These are phyloP conservation scores for Pythium brachiatum DNA, from an alignment of 352 stramenopile species.

Conservation along the genomic window DNA sequence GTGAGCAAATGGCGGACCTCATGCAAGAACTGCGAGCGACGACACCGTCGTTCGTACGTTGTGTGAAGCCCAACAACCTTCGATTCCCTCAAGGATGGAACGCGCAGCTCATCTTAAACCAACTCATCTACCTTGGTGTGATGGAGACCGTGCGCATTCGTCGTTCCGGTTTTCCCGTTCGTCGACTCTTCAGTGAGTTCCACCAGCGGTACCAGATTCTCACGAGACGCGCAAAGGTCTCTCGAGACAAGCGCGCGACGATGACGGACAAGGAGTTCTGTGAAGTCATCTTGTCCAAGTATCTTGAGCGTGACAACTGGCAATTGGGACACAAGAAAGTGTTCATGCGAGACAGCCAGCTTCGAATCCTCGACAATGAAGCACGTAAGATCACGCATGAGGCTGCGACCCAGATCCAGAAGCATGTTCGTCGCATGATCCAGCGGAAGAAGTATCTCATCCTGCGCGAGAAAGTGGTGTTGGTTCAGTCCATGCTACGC, in stretches of 20 bases:
- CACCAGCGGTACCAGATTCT: conserved; percentile 87
- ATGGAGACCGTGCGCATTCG: conserved; percentile 91
- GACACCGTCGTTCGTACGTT: conserved; percentile 87
- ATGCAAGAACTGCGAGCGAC: conserved; percentile 86
- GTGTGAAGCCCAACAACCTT: conserved; percentile 92
- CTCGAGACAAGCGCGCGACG: conserved; percentile 42
- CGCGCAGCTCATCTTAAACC: conserved; percentile 81
- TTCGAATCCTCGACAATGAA: conserved; percentile 82
- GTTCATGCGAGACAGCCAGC: conserved; percentile 81
- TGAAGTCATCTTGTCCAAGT: conserved; percentile 75
- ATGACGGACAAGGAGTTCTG: conserved; percentile 81
- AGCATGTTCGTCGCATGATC: conserved; percentile 61
- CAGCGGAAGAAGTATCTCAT: conserved; percentile 68
- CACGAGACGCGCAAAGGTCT: conserved; percentile 57
- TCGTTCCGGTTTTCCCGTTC: conserved; percentile 84
- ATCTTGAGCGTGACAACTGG: conserved; percentile 81
- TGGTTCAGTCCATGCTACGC: conserved; percentile 61
- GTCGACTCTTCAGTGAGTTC: conserved; percentile 84
- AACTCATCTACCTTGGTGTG: conserved; percentile 88
- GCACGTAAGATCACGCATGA: conserved; percentile 84
- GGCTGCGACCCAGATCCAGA: conserved; percentile 74
- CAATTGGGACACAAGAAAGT: conserved; percentile 89
- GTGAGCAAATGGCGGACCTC: conserved; percentile 85
- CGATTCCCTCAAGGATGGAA: conserved; percentile 87
- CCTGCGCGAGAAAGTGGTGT: conserved; percentile 57